A percentile compares a stretch with the other conserved stretches of the same genome.
These are phyloP conservation scores for Aspergillus eucalypticola DNA, from an alignment of 2,329 filamentous ascomycete species.

Conservation along the genomic window DNA sequence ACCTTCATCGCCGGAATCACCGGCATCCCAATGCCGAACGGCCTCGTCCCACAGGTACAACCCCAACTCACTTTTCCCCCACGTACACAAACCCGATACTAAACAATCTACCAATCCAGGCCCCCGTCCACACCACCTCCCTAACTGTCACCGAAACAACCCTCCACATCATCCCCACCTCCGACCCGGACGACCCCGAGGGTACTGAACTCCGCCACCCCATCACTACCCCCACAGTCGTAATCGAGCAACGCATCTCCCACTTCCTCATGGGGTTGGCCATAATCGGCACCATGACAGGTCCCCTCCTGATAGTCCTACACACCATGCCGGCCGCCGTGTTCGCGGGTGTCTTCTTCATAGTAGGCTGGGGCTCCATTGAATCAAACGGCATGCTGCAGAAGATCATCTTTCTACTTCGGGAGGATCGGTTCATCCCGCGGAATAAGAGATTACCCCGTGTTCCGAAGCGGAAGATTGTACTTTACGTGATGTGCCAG, in stretches of 20 bases:
- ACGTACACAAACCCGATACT: conserved; percentile 23
- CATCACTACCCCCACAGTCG: conserved; percentile 39
- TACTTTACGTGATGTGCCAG: conserved; percentile 55
- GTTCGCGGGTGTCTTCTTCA: conserved; percentile 74
- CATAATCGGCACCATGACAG: conserved; percentile 74
- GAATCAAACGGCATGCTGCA: conserved; percentile 71
- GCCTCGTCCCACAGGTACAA: conserved; percentile 73
- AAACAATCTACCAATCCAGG: conserved; percentile 34
- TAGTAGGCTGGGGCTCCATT: conserved; percentile 76
- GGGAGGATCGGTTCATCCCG: conserved; percentile 61
- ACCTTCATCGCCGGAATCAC: conserved; percentile 71
- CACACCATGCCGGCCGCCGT: conserved; percentile 75
- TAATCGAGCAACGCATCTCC: conserved; percentile 69
- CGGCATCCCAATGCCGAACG: conserved; percentile 75
- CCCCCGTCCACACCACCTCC: conserved; percentile 60
- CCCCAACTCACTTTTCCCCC: conserved; percentile 28
- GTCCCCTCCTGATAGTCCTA: conserved; percentile 68
- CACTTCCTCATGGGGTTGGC: conserved; percentile 75
- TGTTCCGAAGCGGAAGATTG: conserved; percentile 49
- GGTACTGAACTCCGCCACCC: conserved; percentile 59
- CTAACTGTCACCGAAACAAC: conserved; percentile 72
- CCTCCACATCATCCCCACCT: conserved; percentile 63
- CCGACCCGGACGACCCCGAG: conserved; percentile 28
- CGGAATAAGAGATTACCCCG: conserved; percentile 50
- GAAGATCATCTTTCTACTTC: conserved; percentile 67